phyloP scores from a whole-genome alignment of 352 stramenopile species.

The Phytophthora rubi region DNA sequence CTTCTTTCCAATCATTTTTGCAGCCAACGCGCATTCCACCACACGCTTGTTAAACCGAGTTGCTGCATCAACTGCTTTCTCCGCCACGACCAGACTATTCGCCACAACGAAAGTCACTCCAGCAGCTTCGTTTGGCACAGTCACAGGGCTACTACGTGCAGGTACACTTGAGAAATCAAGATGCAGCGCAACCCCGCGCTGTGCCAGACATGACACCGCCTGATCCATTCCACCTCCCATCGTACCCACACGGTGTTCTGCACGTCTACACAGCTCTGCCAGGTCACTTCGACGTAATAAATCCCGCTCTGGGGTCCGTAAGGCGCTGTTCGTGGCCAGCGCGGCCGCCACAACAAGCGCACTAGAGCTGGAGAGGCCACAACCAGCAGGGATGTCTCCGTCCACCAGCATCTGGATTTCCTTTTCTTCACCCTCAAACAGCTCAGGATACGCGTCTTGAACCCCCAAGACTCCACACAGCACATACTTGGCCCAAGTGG shows the following conservation, averaged over 20 bases:
- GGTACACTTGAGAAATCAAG: slow-evolving; percentile 60
- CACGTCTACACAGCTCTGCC: slow-evolving; percentile 56
- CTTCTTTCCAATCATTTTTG: slow-evolving; percentile 72
- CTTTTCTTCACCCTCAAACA: slow-evolving; percentile 12
- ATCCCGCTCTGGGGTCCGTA: slow-evolving; percentile 13
- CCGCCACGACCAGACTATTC: slow-evolving; percentile 67
- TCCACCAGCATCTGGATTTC: slow-evolving; percentile 66
- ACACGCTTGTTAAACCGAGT: slow-evolving; percentile 83
- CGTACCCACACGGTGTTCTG: slow-evolving; percentile 74
- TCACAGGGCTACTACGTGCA: slow-evolving; percentile 17
- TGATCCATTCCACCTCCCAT: slow-evolving; percentile 90
- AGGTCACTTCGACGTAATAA: slow-evolving; percentile 45
- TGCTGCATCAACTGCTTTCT: slow-evolving; percentile 78
- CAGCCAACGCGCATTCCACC: slow-evolving; percentile 74
- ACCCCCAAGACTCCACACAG: slow-evolving; percentile 44
- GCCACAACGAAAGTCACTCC: slow-evolving; percentile 74
- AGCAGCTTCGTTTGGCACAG: slow-evolving; percentile 21
- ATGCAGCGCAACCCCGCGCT: slow-evolving; percentile 53
- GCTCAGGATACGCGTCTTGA: slow-evolving; percentile 14
- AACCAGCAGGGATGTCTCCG: slow-evolving; percentile 68
- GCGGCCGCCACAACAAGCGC: slow-evolving; percentile 77
- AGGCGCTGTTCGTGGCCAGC: slow-evolving; percentile 40
- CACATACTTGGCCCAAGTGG: slow-evolving; percentile 48
- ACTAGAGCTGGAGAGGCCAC: slow-evolving; percentile 82
- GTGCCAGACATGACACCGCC: slow-evolving; percentile 62